Evolutionary conservation across 768 basidiomycete genomes (phyloP).

Genomic region (Podaxis sp.): DNA sequence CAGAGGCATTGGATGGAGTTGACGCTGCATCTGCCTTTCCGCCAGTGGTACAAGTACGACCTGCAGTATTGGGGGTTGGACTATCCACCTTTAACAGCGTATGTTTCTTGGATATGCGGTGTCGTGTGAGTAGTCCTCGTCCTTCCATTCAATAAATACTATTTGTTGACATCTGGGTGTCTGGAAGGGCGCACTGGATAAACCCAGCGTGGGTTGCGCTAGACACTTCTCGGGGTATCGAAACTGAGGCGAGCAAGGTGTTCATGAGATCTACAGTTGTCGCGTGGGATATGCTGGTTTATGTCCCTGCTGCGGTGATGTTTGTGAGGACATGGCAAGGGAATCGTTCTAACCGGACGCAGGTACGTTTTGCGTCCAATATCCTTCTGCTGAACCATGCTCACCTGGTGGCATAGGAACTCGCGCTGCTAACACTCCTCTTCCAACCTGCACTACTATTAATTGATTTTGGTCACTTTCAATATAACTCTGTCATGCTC

Average conservation of each 20-base stretch:
- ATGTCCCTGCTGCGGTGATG: slow-evolving; percentile 68
- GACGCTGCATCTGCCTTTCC: slow-evolving; percentile 70
- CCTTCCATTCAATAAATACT: neutral
- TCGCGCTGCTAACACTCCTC: slow-evolving; percentile 68
- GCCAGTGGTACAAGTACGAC: slow-evolving; percentile 87
- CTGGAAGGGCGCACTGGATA: slow-evolving; percentile 33
- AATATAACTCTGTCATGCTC: slow-evolving; percentile 94
- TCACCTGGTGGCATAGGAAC: slow-evolving; percentile 39
- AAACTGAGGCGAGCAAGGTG: slow-evolving; percentile 59
- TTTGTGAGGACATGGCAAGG: slow-evolving; percentile 69
- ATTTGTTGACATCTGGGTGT: neutral
- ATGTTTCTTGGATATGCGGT: slow-evolving; percentile 83
- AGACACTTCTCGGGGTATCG: slow-evolving; percentile 68
- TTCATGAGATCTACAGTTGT: slow-evolving; percentile 85
- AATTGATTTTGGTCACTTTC: slow-evolving; percentile 92
- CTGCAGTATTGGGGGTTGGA: slow-evolving; percentile 92
- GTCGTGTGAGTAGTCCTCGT: slow-evolving; percentile 49
- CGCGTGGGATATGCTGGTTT: slow-evolving; percentile 64
- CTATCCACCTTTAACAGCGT: slow-evolving; percentile 93
- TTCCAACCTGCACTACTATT: slow-evolving; percentile 83
- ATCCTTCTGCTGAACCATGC: slow-evolving; percentile 9
- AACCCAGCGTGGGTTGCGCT: slow-evolving; percentile 69
- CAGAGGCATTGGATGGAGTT: slow-evolving; percentile 97
- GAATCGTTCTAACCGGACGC: slow-evolving; percentile 70
- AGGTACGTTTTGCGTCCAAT: slow-evolving; percentile 44